A percentile compares a stretch with the other conserved stretches of the same genome.
These are phyloP conservation scores for Penicillium sclerotigenum DNA, from an alignment of 2,329 filamentous ascomycete species.

Conservation along the genomic window DNA sequence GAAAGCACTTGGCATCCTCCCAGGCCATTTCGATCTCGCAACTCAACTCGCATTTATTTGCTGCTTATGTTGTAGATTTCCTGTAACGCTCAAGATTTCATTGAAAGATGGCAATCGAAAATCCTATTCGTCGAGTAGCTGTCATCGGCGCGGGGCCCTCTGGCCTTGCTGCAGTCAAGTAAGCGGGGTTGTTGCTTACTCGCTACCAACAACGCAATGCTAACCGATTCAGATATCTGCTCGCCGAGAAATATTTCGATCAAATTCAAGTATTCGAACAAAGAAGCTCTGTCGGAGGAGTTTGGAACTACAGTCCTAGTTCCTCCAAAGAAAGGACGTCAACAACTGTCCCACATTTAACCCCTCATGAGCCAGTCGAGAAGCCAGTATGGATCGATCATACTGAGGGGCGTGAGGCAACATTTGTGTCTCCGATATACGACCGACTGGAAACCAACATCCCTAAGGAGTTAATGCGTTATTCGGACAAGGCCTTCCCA, in stretches of 20 bases:
- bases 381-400: constrained; percentile 54
- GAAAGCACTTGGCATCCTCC: constrained; percentile 5
- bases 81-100: not conserved
- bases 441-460: constrained; percentile 83
- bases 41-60: constrained; percentile 1
- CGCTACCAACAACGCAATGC: not conserved
- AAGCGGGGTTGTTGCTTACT: constrained; percentile 14
- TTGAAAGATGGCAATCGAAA: constrained; percentile 20
- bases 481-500: constrained; percentile 66
- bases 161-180: constrained; percentile 74
- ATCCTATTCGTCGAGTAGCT: constrained; percentile 53
- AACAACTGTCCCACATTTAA: constrained; percentile 64
- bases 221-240: constrained; percentile 58
- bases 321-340: constrained; percentile 42
- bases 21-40: not conserved
- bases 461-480: constrained; percentile 75
- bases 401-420: constrained; percentile 41
- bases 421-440: constrained; percentile 83
- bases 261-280: constrained; percentile 79
- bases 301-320: constrained; percentile 75
- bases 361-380: constrained; percentile 59
- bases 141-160: constrained; percentile 80
- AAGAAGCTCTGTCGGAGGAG: constrained; percentile 69
- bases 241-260: constrained; percentile 67
- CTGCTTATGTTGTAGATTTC: too few relatives aligned